Evolutionary conservation across 495 filamentous ascomycete genomes (phyloP), one percentile per base, ranked within the genome.

Genomic region (Hyaloscypha variabilis): DNA sequence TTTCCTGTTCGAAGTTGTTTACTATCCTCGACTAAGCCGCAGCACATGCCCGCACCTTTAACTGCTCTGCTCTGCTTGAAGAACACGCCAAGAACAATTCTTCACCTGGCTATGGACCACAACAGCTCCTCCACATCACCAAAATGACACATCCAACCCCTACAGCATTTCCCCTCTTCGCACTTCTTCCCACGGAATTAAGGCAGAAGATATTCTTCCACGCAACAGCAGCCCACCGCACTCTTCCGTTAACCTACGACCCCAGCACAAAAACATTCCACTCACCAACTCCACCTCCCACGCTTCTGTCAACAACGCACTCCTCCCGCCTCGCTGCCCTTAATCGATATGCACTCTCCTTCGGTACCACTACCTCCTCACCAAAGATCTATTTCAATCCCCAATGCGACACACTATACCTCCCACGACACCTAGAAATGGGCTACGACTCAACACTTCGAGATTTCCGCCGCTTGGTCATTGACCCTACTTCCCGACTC

Each of bases 141-240:
- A 25, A 54, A 24, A 54, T 54, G 51, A 24, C n/a, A 54, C 25
- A n/a, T 28, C 34, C 60, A 39, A 59, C 19, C 55, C 63, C 63
- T 23, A 23, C 24, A n/a, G 61, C 67, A n/a, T 84, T 84, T 65
- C 59, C 70, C 51, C 68, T 76, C 63, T 85, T 83, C 70, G 53
- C 68, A 24, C 30, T 62, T 17, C 74, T 84, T 13, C 79, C 83
- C 30, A 54, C 76, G 34, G 82, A 84, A 74, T 76, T 70, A 36
- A 81, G 83, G 57, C 75, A 82, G 56, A 70, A 81, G 42, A 81
- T 85, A 67, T 85, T 79, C 79, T 68, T 70, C 60, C 70, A 75
- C 13, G 71, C 74, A 59, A 78, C 75, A 60, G 65, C 73, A 21
- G 68, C 75, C 4, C 78, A 81, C 61, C 78, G 82, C 60, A 75